A percentile compares a stretch with the other conserved stretches of the same genome.
Evolutionary conservation across 1,139 yeast species (phyloP).

Genomic region (Williopsis jadinii): DNA sequence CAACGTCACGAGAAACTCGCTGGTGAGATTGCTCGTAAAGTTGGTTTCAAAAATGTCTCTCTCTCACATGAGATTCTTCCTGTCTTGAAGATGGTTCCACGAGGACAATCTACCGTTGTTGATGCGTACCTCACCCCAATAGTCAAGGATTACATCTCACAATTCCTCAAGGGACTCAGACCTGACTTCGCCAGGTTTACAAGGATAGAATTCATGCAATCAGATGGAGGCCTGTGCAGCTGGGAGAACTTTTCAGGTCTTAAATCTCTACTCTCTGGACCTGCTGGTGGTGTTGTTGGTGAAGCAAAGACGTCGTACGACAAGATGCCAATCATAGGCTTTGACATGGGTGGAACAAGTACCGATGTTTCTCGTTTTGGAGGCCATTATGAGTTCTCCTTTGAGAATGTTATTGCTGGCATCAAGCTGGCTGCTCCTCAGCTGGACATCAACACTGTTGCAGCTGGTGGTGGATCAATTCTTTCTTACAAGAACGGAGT

Average conservation of each 20-base stretch:
- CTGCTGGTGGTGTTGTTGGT: slow-evolving; percentile 60
- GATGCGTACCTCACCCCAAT: slow-evolving; percentile 77
- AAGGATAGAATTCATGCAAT: slow-evolving; percentile 47
- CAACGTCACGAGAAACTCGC: slow-evolving; percentile 57
- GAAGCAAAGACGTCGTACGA: slow-evolving; percentile 45
- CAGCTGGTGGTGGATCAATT: slow-evolving; percentile 57
- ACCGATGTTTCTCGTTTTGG: slow-evolving; percentile 48
- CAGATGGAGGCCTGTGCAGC: slow-evolving; percentile 51
- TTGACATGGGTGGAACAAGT: slow-evolving; percentile 60
- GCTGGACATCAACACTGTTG: slow-evolving; percentile 50
- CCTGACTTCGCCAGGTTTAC: slow-evolving; percentile 46
- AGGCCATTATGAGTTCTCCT: slow-evolving; percentile 43
- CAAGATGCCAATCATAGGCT: slow-evolving; percentile 42
- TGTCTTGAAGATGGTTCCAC: slow-evolving; percentile 60
- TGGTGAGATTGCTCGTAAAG: slow-evolving; percentile 47
- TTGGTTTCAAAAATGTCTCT: slow-evolving; percentile 58
- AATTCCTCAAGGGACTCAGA: slow-evolving; percentile 38
- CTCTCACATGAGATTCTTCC: slow-evolving; percentile 62
- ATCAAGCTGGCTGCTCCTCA: slow-evolving; percentile 42
- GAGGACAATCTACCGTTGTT: slow-evolving; percentile 69
- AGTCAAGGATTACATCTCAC: slow-evolving; percentile 46
- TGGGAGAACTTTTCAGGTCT: slow-evolving; percentile 40
- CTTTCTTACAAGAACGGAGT: slow-evolving; percentile 46
- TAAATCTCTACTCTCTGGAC: slow-evolving; percentile 48
- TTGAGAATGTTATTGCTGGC: slow-evolving; percentile 50